A percentile compares a stretch with the other conserved stretches of the same genome.
phyloP scores from a whole-genome alignment of 2,329 filamentous ascomycete species.

The Colletotrichum viniferum region DNA sequence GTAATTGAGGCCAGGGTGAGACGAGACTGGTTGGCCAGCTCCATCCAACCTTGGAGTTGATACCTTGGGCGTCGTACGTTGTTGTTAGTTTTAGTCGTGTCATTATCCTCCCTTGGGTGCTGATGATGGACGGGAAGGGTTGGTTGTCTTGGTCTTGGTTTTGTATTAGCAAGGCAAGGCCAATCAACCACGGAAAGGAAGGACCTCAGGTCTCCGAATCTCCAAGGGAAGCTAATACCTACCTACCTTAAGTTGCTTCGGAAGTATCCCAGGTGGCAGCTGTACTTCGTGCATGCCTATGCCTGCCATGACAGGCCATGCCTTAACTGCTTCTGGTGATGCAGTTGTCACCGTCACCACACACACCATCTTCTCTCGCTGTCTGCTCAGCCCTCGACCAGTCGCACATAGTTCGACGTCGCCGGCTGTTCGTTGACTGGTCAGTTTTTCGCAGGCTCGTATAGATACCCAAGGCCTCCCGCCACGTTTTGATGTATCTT shows the following conservation, averaged over 20 bases:
- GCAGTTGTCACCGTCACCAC: not conserved
- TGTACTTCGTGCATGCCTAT: not conserved
- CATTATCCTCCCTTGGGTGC: not conserved
- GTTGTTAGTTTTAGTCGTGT: not conserved
- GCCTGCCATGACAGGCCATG: not conserved
- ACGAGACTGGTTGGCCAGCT: not conserved
- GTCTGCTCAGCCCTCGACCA: not conserved
- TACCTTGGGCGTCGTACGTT: not conserved
- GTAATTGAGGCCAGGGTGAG: constrained; percentile 4
- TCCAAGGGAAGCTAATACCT: not conserved
- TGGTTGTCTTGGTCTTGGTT: not conserved
- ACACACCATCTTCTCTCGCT: not conserved
- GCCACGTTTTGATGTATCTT: not conserved
- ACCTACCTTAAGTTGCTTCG: not conserved
- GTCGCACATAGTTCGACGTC: not conserved
- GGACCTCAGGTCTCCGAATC: not conserved
- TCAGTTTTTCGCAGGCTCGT: constrained; percentile 2
- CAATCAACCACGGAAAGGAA: not conserved
- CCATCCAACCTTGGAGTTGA: not conserved
- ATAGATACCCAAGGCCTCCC: constrained; percentile 16
- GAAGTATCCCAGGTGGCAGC: not conserved
- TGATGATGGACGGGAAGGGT: not conserved
- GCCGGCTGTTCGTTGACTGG: not conserved
- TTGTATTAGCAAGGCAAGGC: not conserved
- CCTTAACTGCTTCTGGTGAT: constrained; percentile 1